phyloP scores from a whole-genome alignment of 78 protist genomes.

The Protostelium mycophagum region DNA sequence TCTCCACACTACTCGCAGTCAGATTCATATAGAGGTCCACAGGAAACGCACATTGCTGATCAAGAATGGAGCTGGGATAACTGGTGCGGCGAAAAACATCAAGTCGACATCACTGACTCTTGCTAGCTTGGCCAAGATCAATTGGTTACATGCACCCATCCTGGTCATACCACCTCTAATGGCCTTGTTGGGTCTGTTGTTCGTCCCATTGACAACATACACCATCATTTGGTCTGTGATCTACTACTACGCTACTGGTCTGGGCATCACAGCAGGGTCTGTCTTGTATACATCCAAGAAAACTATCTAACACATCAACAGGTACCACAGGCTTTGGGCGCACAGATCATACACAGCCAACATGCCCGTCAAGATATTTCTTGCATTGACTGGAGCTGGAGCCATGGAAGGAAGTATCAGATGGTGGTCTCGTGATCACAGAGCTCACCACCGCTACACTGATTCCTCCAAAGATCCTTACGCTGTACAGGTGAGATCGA shows the following conservation, averaged over 20 bases:
- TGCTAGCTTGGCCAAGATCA: slow-evolving; percentile 17
- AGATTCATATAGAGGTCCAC: slow-evolving; percentile 17
- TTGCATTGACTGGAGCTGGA: slow-evolving; percentile 42
- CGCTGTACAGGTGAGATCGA: slow-evolving; percentile 2
- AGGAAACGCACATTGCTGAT: not conserved
- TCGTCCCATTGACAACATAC: not conserved
- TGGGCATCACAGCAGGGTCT: slow-evolving; percentile 79
- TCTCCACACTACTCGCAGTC: slow-evolving; percentile 29
- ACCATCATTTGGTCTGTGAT: slow-evolving; percentile 44
- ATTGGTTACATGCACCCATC: slow-evolving; percentile 40
- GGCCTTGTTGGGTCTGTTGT: slow-evolving; percentile 23
- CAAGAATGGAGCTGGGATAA: not conserved
- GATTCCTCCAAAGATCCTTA: slow-evolving; percentile 87
- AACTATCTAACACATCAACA: too few species aligned
- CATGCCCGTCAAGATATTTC: not conserved
- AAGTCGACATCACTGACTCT: slow-evolving; percentile 10
- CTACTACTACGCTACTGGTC: slow-evolving; percentile 53
- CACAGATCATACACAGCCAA: slow-evolving; percentile 43
- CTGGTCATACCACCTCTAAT: slow-evolving; percentile 33
- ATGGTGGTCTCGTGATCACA: slow-evolving; percentile 84
- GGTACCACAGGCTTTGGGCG: slow-evolving; percentile 61
- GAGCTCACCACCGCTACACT: slow-evolving; percentile 83
- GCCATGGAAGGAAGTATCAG: slow-evolving; percentile 71
- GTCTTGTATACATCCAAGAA: too few species aligned
- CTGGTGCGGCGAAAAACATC: not conserved